A percentile compares a stretch with the other conserved stretches of the same genome.
Conservation (phyloP, 306 rosid species). For the Rubus idaeus region DNA sequence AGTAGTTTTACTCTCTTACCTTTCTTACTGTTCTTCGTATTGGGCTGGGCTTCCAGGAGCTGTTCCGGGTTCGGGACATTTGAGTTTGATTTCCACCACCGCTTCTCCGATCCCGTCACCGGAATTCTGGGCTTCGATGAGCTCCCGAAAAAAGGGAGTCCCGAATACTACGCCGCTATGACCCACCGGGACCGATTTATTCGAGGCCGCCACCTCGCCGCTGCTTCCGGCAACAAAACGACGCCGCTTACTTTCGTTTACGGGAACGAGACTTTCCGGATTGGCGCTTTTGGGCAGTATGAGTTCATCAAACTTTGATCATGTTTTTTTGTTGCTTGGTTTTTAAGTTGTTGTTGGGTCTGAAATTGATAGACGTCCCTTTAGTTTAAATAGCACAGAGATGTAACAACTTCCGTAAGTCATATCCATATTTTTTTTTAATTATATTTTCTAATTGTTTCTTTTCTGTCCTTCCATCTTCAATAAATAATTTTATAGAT, state of each 20-base stretch:
- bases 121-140: conserved; percentile 46
- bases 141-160: conserved; percentile 58
- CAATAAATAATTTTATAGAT: too few relatives aligned
- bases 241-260: conserved; percentile 45
- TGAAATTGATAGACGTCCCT: too few relatives aligned
- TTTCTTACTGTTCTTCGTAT: conserved; percentile 11
- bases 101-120: conserved; percentile 62
- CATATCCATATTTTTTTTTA: too few relatives aligned
- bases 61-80: conserved; percentile 43
- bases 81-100: conserved; percentile 69
- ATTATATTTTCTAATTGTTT: too few relatives aligned
- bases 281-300: conserved; percentile 57
- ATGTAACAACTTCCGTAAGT: too few relatives aligned
- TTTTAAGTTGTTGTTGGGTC: too few relatives aligned
- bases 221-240: background rate
- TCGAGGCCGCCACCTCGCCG: conserved; percentile 61
- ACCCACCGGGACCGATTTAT: conserved; percentile 58
- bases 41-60: conserved; percentile 26
- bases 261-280: conserved; percentile 49
- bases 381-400: too few relatives aligned
- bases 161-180: conserved; percentile 63
- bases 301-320: background rate
- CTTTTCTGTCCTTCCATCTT: too few relatives aligned
- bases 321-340: background rate
- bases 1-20: background rate